These are phyloP conservation scores for Nigrospora sphaerica DNA, from an alignment of 2,329 filamentous ascomycete genomes.

Conservation along the genomic window DNA sequence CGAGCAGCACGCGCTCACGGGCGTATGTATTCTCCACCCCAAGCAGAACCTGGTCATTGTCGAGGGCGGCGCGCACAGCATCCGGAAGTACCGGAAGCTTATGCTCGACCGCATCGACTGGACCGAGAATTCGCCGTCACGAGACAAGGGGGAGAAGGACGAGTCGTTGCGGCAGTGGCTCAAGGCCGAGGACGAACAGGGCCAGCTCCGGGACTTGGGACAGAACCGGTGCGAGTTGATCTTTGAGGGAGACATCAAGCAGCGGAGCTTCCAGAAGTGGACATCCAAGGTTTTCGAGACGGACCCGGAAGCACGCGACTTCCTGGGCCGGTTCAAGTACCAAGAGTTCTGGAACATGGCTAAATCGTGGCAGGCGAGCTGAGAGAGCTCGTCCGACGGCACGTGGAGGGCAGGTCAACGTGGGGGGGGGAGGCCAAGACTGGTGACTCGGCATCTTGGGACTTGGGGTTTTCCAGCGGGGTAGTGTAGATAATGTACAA, in stretches of 20 bases:
- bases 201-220: conserved; percentile 73
- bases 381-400: not conserved
- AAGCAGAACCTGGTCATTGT: conserved; percentile 84
- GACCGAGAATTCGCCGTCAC: conserved; percentile 77
- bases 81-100: conserved; percentile 81
- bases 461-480: too few species aligned
- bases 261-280: conserved; percentile 79
- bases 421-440: too few species aligned
- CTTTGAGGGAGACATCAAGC: conserved; percentile 86
- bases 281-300: conserved; percentile 86
- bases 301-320: conserved; percentile 79
- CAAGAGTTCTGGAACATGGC: conserved; percentile 93
- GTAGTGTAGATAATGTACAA: too few species aligned
- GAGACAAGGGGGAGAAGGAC: conserved; percentile 51
- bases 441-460: too few species aligned
- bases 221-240: conserved; percentile 76
- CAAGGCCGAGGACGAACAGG: conserved; percentile 68
- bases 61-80: conserved; percentile 79
- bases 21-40: conserved; percentile 87
- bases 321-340: conserved; percentile 74
- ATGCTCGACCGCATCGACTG: conserved; percentile 93
- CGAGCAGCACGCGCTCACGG: conserved; percentile 79
- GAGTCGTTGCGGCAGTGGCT: conserved; percentile 65
- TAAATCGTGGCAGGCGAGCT: conserved; percentile 41
- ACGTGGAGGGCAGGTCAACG: not conserved